Evolutionary conservation across 1,284 basidiomycete species (phyloP).

Genomic region (Coniophora puteana): DNA sequence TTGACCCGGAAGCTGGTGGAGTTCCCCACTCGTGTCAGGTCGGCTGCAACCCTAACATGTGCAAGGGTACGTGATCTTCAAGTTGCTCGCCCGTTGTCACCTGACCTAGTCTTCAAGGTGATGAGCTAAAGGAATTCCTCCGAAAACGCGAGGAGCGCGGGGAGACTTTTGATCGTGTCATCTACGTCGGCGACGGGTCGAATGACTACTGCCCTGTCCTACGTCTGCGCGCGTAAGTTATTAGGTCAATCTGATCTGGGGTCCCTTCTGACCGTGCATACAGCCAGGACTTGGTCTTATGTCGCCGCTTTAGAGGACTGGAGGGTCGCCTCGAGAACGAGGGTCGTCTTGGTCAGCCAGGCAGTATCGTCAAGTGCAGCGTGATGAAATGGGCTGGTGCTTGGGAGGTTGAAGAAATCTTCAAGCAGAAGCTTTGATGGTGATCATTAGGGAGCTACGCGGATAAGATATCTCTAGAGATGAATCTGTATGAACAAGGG

Average conservation of each 20-base stretch:
- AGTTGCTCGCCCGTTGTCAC: not conserved
- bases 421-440: conserved; percentile 24
- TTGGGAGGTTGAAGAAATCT: conserved; percentile 90
- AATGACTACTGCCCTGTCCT: conserved; percentile 96
- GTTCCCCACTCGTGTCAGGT: conserved; percentile 84
- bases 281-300: conserved; percentile 77
- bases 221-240: conserved; percentile 66
- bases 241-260: not conserved
- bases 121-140: conserved; percentile 87
- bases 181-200: conserved; percentile 92
- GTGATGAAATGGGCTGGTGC: conserved; percentile 87
- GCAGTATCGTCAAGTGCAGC: conserved; percentile 68
- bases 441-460: conserved; percentile 2
- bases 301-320: conserved; percentile 73
- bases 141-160: conserved; percentile 56
- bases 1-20: conserved; percentile 71
- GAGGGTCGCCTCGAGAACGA: conserved; percentile 73
- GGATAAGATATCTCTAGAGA: no score
- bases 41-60: conserved; percentile 97
- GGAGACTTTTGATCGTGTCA: conserved; percentile 80
- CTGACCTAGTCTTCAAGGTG: conserved; percentile 46
- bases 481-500: no score
- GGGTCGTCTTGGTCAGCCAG: no score
- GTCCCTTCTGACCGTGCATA: conserved; percentile 3
- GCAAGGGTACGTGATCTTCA: conserved; percentile 73